phyloP scores from a whole-genome alignment of 192 early-diverging fungal genomes.

The Radiomyces spectabilis region DNA sequence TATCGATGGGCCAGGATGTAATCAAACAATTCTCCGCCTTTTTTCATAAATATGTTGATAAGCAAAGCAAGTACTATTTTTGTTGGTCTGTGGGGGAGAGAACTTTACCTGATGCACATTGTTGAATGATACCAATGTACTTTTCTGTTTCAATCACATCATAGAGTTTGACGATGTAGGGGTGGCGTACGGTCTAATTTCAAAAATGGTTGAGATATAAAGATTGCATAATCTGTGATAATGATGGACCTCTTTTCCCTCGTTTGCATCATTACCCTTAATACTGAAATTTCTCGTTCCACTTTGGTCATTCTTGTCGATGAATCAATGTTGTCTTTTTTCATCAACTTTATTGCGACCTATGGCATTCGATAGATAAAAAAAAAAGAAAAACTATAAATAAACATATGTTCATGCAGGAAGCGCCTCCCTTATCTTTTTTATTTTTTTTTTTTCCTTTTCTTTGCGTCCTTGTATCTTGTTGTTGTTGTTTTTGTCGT shows the following conservation, averaged over 20 bases:
- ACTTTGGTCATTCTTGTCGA: slow-evolving; percentile 81
- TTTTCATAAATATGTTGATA: neutral
- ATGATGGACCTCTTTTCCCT: neutral
- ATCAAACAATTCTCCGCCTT: slow-evolving; percentile 95
- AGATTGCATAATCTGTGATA: neutral
- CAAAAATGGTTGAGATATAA: neutral
- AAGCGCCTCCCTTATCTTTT: too few species aligned
- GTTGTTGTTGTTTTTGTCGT: too few species aligned
- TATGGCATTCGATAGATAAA: slow-evolving; percentile 7
- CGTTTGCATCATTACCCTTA: slow-evolving; percentile 57
- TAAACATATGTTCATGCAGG: too few species aligned
- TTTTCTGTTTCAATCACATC: slow-evolving; percentile 95
- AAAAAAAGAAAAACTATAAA: neutral
- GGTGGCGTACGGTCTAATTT: slow-evolving; percentile 75
- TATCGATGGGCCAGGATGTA: slow-evolving; percentile 93
- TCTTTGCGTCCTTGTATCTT: too few species aligned
- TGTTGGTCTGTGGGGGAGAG: too few species aligned
- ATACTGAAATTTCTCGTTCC: slow-evolving; percentile 88
- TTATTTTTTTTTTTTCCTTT: too few species aligned
- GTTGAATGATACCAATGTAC: slow-evolving; percentile 96
- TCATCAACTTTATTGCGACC: slow-evolving; percentile 95
- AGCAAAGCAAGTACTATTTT: neutral
- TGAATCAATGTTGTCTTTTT: slow-evolving; percentile 83
- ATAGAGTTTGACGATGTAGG: slow-evolving; percentile 84
- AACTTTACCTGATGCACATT: slow-evolving; percentile 81